Base-by-base conservation (phyloP, 495 filamentous ascomycete genomes). In the Tirmania nivea region DNA sequence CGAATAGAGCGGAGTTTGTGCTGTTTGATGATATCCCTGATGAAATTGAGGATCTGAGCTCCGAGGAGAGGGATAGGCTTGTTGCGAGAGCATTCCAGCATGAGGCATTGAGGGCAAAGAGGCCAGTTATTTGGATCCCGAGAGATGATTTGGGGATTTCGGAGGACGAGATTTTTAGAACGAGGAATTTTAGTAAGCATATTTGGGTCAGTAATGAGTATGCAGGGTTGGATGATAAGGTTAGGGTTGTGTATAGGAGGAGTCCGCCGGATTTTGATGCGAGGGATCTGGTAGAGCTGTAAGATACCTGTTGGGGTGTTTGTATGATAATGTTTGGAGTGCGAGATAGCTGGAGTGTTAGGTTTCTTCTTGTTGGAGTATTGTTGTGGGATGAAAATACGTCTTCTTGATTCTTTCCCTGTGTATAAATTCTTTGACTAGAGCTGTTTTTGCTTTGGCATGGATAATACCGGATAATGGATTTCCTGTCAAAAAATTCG, bases 161-260 rank as follows among this genome's bases (percentile, higher is more conserved):
- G 55, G 87, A 94, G 61, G 92, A 97, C 59, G 90, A 96, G 67
- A 77, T 97, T 17, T 73, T 69, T 61, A 70, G 84, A 48, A 94
- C 86, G 14, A 72, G 78, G 55, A 73, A 75, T 56, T 85, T 84
- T 61, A 86, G 78, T 57, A 74, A 80, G 59, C 78, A 86, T 61
- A 80, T 97, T 52, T 95, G 89, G 85, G 84, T 95, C 62, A 88
- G 81, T 60, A 97, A 95, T 67, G 80, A 90, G 66, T 85, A 84
- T 55, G 82, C 87, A 37, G 84, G 83, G 19, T 69, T 96, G 56
- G 86, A 94, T 69, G 78, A 78, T 52, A 88, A 84, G 67, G 78
- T 75, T 42, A 76, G 81, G 51, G 86, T 93, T n/a, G 75, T 93
- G 47, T 97, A 93, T 69, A 78, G 80, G 62, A 75, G 79, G 58